Base-by-base conservation (phyloP, 306 rosid genomes). In the Castanopsis chinensis region DNA sequence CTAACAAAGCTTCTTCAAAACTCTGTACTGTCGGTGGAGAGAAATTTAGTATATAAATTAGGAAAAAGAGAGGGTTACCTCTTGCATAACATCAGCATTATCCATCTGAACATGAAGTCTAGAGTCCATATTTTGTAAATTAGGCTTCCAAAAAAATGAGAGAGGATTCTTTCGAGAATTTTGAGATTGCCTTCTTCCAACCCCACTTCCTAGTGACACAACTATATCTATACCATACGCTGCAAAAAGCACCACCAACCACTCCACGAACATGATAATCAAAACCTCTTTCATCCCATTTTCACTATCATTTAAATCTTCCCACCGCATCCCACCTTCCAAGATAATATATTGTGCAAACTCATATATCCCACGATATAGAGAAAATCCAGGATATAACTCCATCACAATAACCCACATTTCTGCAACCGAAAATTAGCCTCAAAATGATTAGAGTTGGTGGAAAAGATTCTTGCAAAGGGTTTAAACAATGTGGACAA, bases 331-430 rank as follows among this genome's bases (percentile, higher is more conserved):
- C 19, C 97, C 98, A 77, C 85, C 80, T 10, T 86, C 93, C 19
- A 1, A 82, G 64, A 87, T 83, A 73, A 96, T 69, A 76, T 80
- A 83, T 73, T 86, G 84, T 4, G 94, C 78, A 63, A 94, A 82
- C 87, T 94, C 98, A 56, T 89, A 89, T 71, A 94, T 45, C 67
- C 98, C 97, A 14, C 98, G 91, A 74, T 86, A 92, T 68, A 94
- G 83, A 69, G 96, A 70, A 74, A 94, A 91, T 37, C 98, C 97
- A 12, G 96, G 98, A 84, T 70, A 92, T 71, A 94, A 63, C 89
- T 94, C 91, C 78, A 94, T 17, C 32, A 74, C 90, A 82, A 94
- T 80, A 77, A 89, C 83, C 94, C 92, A 81, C 54, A 81, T 82
- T 71, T 85, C 97, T 94, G 83, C 80, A 77, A 19, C 12, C 33